Conservation (phyloP, 257 asterid genomes). For the Ocimum tenuiflorum region DNA sequence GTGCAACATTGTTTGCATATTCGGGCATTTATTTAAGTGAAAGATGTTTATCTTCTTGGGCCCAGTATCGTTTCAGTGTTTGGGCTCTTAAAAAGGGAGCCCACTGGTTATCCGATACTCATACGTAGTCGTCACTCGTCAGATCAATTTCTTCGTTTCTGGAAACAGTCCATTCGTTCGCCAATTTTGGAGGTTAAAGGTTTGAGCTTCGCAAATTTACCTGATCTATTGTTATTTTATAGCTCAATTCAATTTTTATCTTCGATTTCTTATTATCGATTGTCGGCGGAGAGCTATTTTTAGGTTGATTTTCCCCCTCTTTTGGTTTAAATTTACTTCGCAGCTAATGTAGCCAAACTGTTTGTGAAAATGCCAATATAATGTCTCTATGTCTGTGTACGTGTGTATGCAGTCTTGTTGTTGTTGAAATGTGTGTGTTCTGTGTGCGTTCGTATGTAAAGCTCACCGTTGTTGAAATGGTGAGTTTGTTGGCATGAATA, state of each 20-base stretch:
- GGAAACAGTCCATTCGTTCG: neutral
- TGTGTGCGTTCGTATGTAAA: too few species aligned
- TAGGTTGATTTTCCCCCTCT: neutral
- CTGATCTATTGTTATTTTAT: neutral
- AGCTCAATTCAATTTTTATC: neutral
- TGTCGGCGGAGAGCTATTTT: neutral
- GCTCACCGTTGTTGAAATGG: too few species aligned
- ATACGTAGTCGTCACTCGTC: slow-evolving; percentile 8
- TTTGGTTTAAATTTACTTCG: neutral
- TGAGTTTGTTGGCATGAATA: neutral
- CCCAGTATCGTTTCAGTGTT: too few species aligned
- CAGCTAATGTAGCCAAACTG: neutral
- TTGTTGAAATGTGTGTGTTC: neutral
- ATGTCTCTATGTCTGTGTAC: neutral
- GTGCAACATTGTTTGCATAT: too few species aligned
- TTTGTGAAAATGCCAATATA: neutral
- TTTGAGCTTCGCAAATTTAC: neutral
- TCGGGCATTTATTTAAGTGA: too few species aligned
- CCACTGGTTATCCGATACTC: too few species aligned
- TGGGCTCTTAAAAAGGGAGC: too few species aligned
- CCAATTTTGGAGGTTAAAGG: slow-evolving; percentile 9
- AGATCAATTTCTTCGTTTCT: neutral
- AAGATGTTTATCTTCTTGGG: too few species aligned
- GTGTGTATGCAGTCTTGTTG: neutral
- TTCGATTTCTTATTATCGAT: neutral